Evolutionary conservation across 495 filamentous ascomycete species (phyloP).

Genomic region (Neurospora cerealis): DNA sequence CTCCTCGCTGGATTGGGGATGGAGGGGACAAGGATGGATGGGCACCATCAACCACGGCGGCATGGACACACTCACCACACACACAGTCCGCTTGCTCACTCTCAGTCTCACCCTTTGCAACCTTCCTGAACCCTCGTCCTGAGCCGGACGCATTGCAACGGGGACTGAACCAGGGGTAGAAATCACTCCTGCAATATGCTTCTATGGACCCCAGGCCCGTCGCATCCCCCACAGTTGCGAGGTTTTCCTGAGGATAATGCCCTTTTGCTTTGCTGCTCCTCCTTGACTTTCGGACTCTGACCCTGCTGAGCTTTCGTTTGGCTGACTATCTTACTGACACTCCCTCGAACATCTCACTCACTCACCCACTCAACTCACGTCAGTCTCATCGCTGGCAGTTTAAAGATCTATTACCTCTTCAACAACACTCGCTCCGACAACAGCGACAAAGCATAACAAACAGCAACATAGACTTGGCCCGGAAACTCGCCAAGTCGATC

Average conservation of each 20-base stretch:
- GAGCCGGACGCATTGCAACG: conserved; percentile 8
- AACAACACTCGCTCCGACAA: neutral
- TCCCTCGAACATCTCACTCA: neutral
- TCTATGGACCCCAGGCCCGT: conserved; percentile 9
- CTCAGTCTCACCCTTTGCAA: neutral
- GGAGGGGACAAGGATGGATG: neutral
- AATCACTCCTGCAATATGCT: conserved; percentile 14
- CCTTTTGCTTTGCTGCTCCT: neutral
- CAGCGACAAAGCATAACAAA: neutral
- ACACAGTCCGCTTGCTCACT: neutral
- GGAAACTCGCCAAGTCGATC: neutral
- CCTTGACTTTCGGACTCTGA: neutral
- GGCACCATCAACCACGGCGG: neutral
- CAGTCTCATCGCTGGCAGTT: neutral
- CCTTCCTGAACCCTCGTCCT: neutral
- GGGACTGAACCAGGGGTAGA: conserved; percentile 5
- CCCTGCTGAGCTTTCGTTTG: neutral
- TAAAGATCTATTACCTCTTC: neutral
- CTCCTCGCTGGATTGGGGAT: neutral
- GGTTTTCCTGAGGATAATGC: conserved; percentile 7
- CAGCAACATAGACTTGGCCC: neutral
- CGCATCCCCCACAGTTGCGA: conserved; percentile 12
- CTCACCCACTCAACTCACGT: neutral
- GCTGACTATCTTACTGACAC: neutral
- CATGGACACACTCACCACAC: neutral